phyloP scores from a whole-genome alignment of 176 grass and related monocot species.

The Lolium perenne region DNA sequence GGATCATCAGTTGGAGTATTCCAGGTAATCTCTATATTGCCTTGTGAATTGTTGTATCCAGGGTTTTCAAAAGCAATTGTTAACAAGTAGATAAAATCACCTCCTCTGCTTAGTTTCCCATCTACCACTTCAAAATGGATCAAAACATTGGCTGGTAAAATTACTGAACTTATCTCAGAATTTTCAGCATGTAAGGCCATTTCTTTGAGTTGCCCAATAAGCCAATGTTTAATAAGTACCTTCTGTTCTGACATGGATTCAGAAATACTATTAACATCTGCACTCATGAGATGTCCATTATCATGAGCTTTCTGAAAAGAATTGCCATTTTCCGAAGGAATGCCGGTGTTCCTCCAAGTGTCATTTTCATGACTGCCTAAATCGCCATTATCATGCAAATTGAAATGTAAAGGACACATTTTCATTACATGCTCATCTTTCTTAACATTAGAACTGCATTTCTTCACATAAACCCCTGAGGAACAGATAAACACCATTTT shows the following conservation, averaged over 20 bases:
- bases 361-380: slow-evolving; percentile 50
- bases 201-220: slow-evolving; percentile 72
- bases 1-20: slow-evolving; percentile 43
- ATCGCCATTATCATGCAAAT: slow-evolving; percentile 51
- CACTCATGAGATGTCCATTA: slow-evolving; percentile 49
- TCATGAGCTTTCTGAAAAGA: slow-evolving; percentile 47
- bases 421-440: slow-evolving; percentile 62
- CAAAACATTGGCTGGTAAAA: slow-evolving; percentile 73
- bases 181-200: slow-evolving; percentile 53
- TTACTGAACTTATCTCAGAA: slow-evolving; percentile 48
- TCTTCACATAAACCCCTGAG: slow-evolving; percentile 79
- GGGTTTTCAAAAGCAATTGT: slow-evolving; percentile 61
- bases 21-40: slow-evolving; percentile 64
- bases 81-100: slow-evolving; percentile 73
- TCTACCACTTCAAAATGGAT: slow-evolving; percentile 83
- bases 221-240: slow-evolving; percentile 78
- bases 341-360: slow-evolving; percentile 35
- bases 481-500: slow-evolving; percentile 38
- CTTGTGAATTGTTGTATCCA: slow-evolving; percentile 45
- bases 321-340: slow-evolving; percentile 45
- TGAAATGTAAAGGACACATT: slow-evolving; percentile 69
- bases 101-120: slow-evolving; percentile 53
- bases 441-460: slow-evolving; percentile 55
- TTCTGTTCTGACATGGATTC: slow-evolving; percentile 55
- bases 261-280: slow-evolving; percentile 52